phyloP scores from a whole-genome alignment of 352 stramenopile species.

The Pythium brassicae region DNA sequence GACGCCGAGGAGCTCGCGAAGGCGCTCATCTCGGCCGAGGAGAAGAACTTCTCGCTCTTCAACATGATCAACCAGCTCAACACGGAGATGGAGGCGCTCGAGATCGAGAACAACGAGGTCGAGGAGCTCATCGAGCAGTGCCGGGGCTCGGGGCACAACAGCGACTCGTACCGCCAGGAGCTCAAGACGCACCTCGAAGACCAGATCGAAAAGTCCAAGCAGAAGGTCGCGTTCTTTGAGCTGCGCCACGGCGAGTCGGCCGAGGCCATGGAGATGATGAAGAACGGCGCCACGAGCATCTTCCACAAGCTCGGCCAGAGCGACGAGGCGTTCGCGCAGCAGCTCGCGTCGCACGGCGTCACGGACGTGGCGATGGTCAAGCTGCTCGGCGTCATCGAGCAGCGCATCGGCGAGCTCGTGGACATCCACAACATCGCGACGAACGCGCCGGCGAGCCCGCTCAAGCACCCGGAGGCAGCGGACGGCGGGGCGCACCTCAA shows the following conservation, averaged over 20 bases:
- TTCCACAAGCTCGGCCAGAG: slow-evolving; percentile 79
- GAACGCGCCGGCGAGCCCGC: slow-evolving; percentile 29
- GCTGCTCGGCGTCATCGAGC: slow-evolving; percentile 79
- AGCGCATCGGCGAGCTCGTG: slow-evolving; percentile 80
- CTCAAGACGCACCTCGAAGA: slow-evolving; percentile 74
- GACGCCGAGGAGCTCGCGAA: slow-evolving; percentile 83
- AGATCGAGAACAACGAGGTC: slow-evolving; percentile 81
- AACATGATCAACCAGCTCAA: slow-evolving; percentile 94
- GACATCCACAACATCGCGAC: slow-evolving; percentile 86
- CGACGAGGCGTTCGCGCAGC: slow-evolving; percentile 70
- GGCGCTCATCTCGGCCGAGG: slow-evolving; percentile 83
- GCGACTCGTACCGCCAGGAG: slow-evolving; percentile 47
- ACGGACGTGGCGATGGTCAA: slow-evolving; percentile 82
- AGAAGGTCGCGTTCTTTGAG: slow-evolving; percentile 70
- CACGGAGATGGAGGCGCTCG: slow-evolving; percentile 84
- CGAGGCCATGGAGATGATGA: slow-evolving; percentile 68
- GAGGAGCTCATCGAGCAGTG: slow-evolving; percentile 59
- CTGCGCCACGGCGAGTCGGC: slow-evolving; percentile 52
- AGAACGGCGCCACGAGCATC: slow-evolving; percentile 63
- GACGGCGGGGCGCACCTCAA: slow-evolving; percentile 7
- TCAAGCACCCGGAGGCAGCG: slow-evolving; percentile 16
- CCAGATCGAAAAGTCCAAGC: slow-evolving; percentile 82
- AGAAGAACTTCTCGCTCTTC: slow-evolving; percentile 95
- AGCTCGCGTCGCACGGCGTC: slow-evolving; percentile 61
- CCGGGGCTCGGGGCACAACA: slow-evolving; percentile 50